Evolutionary conservation across 2,329 filamentous ascomycete species (phyloP).

Genomic region (Penicillium sp.): DNA sequence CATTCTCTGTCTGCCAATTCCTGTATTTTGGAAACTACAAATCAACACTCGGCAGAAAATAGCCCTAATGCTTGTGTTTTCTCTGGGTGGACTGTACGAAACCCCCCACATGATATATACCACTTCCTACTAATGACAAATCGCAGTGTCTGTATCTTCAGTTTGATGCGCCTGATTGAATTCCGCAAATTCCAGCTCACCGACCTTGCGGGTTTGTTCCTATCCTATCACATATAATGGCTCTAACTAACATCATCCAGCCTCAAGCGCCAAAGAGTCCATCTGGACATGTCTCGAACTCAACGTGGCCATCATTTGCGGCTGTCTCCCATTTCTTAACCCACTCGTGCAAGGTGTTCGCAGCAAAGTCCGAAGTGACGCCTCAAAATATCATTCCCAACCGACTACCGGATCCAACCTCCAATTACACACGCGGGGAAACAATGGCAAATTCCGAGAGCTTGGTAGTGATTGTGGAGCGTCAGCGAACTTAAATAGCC

Average conservation of each 20-base stretch:
- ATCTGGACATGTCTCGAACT: not conserved
- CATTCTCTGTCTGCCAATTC: conserved; percentile 19
- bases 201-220: not conserved
- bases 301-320: not conserved
- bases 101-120: not conserved
- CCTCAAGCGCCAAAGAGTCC: not conserved
- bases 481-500: not conserved
- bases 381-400: not conserved
- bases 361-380: not conserved
- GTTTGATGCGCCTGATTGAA: not conserved
- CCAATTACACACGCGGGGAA: not conserved
- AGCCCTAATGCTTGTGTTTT: not conserved
- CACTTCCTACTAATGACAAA: not conserved
- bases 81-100: not conserved
- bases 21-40: conserved; percentile 20
- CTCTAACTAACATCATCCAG: not conserved
- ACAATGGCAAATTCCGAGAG: not conserved
- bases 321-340: not conserved
- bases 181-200: not conserved
- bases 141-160: not conserved
- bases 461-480: not conserved
- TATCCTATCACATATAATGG: not conserved
- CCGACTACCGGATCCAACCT: not conserved
- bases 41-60: not conserved
- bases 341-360: not conserved